Base-by-base conservation (phyloP, 2,329 filamentous ascomycete species). In the Alternaria atra region DNA sequence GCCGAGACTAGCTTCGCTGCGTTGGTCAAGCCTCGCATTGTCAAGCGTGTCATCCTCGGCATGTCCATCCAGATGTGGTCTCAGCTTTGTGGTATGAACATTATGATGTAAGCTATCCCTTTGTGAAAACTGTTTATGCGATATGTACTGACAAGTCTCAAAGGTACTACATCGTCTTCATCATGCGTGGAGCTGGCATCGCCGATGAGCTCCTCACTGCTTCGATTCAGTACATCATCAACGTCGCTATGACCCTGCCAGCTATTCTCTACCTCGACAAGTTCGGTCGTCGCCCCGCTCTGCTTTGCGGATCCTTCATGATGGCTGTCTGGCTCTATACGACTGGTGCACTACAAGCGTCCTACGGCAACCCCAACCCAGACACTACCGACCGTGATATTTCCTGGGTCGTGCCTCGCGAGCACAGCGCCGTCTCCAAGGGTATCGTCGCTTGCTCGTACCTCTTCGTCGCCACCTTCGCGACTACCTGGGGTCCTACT, bases 221-320 rank as follows among this genome's bases (percentile, higher is more conserved):
- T 0, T 85, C 85, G 0, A 87, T 90, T 23, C 86, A 89, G 69
- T 89, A 89, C 68, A 82, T 89, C 58, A 87, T 90, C 75, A 89
- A 89, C 68, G 86, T 89, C 0, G 79, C 80, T 15, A 79, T 88
- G 62, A 89, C 88, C 0, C 75, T 89, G 2, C 86, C 87, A 0
- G 86, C 86, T 13, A 87, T 90, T 32, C 57, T 88, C 10, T 89
- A 83, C 71, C 82, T 90, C 47, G 88, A 90, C 73, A 83, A 79
- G 62, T 81, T 85, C 65, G 87, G 87, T 42, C 85, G 88, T 8
- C 85, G 88, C 0, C 84, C 83, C 0, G 80, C 86, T 0, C 78
- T 90, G 9, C 80, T 89, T 2, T 61, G 84, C 17, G 87, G 87
- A 2, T 82, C 85, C 3, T 84, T 87, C 65, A 71, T 84, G 47